Evolutionary conservation across 768 basidiomycete species (phyloP), one percentile per base, ranked within the genome.

Genomic region (Phylloporus arenicola): DNA sequence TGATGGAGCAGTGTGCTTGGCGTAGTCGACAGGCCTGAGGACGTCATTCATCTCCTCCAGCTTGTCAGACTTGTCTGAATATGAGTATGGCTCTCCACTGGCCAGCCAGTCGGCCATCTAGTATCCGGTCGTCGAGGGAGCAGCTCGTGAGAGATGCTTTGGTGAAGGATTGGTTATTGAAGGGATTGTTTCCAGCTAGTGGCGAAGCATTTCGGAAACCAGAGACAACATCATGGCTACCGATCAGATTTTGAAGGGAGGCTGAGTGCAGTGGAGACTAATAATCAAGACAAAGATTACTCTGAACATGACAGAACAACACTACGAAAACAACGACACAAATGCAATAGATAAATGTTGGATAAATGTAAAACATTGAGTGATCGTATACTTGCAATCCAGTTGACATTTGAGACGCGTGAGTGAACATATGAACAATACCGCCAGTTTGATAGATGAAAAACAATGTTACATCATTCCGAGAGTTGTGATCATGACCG

Each of bases 401-500:
- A 43, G 48, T 35, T 16, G 31, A 49, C 7, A n/a, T 29, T 10
- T 29, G 27, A 12, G 4, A 34, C 5, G 16, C 13, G 16, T 14
- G 33, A 16, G 33, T 33, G 9, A 34, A 34, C 33, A 34, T 34
- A 12, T 34, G 33, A 34, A n/a, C 13, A n/a, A 34, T 12, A 4
- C 11, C 3, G 4, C 13, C 19, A 31, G 19, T 31, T 38, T 19
- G 55, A 37, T 8, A 11, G 27, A 37, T 14, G 17, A 38, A 31
- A 41, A 16, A 8, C 39, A 14, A 40, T 8, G 24, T 13, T 24
- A 20, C 31, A 45, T 42, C 27, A 6, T 17, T 14, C 12, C 10
- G 17, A 27, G 25, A 66, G 74, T 71, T 9, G 16, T 73, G 72
- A 51, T 64, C 53, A 72, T 33, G 62, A 58, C 17, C 71, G 69